A percentile compares a stretch with the other conserved stretches of the same genome.
Conservation (phyloP, 768 basidiomycete species). For the Psilocybe azurescens region DNA sequence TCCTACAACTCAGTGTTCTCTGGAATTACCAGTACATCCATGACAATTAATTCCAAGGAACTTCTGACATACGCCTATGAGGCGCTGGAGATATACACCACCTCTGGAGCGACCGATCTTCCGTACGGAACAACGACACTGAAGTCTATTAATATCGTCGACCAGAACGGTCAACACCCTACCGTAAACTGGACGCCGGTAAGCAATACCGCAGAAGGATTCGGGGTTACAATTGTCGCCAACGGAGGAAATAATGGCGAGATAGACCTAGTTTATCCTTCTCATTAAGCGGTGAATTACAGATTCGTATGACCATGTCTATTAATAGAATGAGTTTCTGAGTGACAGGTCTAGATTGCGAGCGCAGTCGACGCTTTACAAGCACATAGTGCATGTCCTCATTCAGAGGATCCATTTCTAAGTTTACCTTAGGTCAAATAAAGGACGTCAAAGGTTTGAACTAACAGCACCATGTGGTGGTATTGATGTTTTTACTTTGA, state of each 20-base stretch:
- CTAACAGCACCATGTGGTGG: too few species aligned
- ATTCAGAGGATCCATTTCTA: too few species aligned
- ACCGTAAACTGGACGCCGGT: background rate
- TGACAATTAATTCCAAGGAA: conserved; percentile 1
- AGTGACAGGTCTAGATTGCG: too few species aligned
- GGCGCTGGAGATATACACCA: conserved; percentile 7
- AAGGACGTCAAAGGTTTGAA: too few species aligned
- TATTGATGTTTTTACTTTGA: too few species aligned
- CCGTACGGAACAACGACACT: background rate
- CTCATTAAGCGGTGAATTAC: background rate
- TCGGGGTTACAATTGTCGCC: background rate
- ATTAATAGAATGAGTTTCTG: too few species aligned
- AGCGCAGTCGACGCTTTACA: too few species aligned
- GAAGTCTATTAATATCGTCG: background rate
- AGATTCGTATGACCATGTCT: too few species aligned
- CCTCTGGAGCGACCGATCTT: background rate
- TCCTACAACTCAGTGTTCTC: background rate
- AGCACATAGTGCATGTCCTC: too few species aligned
- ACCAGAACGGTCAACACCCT: conserved; percentile 3
- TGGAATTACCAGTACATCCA: background rate
- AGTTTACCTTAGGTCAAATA: too few species aligned
- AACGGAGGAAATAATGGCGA: background rate
- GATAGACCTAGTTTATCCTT: background rate
- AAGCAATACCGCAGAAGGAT: background rate
- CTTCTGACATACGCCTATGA: conserved; percentile 3